Conservation (phyloP, 352 stramenopile genomes). For the Phytophthora tentaculata region DNA sequence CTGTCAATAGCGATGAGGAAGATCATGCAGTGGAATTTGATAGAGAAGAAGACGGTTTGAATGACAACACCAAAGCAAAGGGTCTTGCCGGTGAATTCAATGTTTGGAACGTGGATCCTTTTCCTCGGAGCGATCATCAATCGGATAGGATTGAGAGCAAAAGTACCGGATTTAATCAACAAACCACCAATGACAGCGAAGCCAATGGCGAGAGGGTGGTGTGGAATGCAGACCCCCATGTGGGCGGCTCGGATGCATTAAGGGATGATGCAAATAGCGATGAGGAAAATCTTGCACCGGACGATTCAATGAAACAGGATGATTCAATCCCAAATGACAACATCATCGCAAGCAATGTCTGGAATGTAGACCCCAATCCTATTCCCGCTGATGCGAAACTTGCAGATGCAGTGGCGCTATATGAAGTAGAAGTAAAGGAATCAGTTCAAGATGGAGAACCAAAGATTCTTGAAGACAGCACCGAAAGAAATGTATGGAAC, state of each 20-base stretch:
- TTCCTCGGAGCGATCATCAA: not conserved
- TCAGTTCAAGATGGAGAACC: conserved; percentile 8
- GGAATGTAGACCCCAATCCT: conserved; percentile 27
- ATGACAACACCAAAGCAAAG: not conserved
- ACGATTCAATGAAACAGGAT: conserved; percentile 2
- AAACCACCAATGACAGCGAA: not conserved
- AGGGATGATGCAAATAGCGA: conserved; percentile 1
- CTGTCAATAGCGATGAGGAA: conserved; percentile 2
- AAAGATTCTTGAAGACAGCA: not conserved
- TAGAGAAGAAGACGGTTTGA: no score
- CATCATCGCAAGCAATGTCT: conserved; percentile 5
- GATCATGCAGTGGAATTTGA: conserved; percentile 4
- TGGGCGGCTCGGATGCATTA: not conserved
- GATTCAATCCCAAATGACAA: conserved; percentile 6
- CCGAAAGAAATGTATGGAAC: conserved; percentile 19
- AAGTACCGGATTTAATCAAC: not conserved
- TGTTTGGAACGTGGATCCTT: not conserved
- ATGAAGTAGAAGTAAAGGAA: conserved; percentile 3
- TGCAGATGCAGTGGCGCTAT: not conserved
- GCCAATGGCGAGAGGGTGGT: not conserved
- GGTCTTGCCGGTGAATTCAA: not conserved
- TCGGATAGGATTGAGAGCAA: not conserved
- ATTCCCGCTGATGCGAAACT: conserved; percentile 3
- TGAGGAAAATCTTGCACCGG: conserved; percentile 2
- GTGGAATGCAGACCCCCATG: conserved; percentile 31